Evolutionary conservation across 2,329 filamentous ascomycete genomes (phyloP).

Genomic region (Fusarium tricinctum): DNA sequence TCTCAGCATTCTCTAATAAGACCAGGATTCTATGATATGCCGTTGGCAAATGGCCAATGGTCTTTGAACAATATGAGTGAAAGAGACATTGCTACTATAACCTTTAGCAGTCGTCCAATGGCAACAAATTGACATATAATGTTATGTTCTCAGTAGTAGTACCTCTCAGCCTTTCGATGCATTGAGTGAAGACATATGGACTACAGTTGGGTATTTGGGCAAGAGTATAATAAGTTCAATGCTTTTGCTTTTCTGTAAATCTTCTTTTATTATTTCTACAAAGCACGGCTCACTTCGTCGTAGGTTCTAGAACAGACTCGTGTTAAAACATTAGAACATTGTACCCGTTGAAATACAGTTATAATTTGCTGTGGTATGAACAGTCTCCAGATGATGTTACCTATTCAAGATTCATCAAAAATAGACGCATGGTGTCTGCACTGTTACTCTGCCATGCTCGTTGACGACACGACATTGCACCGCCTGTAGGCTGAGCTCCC

Average conservation of each 20-base stretch:
- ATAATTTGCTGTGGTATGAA: not conserved
- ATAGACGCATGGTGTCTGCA: conserved; percentile 42
- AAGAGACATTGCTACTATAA: not conserved
- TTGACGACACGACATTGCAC: conserved; percentile 44
- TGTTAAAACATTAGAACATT: not conserved
- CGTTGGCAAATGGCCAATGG: not conserved
- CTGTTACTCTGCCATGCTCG: conserved; percentile 36
- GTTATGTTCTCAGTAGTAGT: not conserved
- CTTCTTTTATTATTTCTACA: not conserved
- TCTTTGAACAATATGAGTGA: not conserved
- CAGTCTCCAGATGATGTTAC: not conserved
- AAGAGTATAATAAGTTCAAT: not conserved
- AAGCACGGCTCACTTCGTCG: not conserved
- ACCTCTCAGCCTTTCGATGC: not conserved
- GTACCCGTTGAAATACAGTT: not conserved
- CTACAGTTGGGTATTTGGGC: not conserved
- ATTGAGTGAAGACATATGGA: not conserved
- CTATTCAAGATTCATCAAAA: conserved; percentile 19
- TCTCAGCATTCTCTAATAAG: not conserved
- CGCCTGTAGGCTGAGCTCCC: conserved; percentile 32
- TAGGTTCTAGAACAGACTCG: not conserved
- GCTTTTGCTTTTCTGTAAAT: not conserved
- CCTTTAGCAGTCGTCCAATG: not conserved
- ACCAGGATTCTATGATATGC: not conserved
- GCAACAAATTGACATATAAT: not conserved